phyloP scores from a whole-genome alignment of 805 yeast species.

The Cyberlindnera suaveolens region DNA sequence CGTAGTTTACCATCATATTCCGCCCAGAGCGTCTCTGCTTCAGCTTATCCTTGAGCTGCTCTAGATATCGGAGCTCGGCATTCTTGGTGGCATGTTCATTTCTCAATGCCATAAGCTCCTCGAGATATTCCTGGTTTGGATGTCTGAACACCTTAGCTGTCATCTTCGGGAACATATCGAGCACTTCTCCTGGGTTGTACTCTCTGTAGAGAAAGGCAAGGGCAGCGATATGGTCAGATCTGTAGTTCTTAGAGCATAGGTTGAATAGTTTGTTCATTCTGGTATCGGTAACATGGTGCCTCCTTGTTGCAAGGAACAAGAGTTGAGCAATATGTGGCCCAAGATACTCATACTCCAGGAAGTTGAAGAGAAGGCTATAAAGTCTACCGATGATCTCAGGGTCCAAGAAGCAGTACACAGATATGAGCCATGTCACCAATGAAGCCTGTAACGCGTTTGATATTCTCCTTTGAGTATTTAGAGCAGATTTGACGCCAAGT shows the following conservation, averaged over 20 bases:
- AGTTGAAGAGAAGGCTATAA: conserved; percentile 27
- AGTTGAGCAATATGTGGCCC: conserved; percentile 29
- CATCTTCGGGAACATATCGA: conserved; percentile 22
- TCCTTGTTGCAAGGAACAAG: conserved; percentile 27
- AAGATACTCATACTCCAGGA: conserved; percentile 30
- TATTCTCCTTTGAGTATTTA: conserved; percentile 15
- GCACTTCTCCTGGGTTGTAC: conserved; percentile 19
- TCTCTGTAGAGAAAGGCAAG: conserved; percentile 20
- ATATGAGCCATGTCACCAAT: conserved; percentile 30
- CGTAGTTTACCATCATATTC: conserved; percentile 2
- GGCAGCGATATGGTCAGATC: conserved; percentile 17
- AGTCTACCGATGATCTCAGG: conserved; percentile 10
- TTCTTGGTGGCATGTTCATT: background rate
- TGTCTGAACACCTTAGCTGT: conserved; percentile 22
- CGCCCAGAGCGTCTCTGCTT: conserved; percentile 7
- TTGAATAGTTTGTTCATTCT: conserved; percentile 22
- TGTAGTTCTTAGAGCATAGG: conserved; percentile 14
- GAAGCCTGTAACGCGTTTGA: conserved; percentile 22
- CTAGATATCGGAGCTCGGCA: conserved; percentile 5
- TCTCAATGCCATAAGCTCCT: conserved; percentile 3
- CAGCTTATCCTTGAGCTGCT: conserved; percentile 11
- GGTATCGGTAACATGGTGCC: conserved; percentile 25
- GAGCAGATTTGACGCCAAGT: conserved; percentile 25
- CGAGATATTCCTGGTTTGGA: conserved; percentile 11
- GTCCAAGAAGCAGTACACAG: conserved; percentile 22